Base-by-base conservation (phyloP, 805 yeast genomes). In the Jamesozyma hellenica region DNA sequence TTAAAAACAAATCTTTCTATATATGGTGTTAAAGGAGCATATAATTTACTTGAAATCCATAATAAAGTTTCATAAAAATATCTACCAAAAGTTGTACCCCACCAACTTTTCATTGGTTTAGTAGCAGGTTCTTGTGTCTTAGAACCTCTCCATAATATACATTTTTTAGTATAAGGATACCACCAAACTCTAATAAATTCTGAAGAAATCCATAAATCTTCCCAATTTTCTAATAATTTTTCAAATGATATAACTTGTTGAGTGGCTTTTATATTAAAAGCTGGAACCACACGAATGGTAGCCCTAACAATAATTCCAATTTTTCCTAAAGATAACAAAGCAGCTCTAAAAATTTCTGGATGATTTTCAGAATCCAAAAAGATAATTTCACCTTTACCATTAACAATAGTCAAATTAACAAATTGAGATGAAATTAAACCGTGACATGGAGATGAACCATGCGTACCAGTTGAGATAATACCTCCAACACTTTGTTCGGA, bases 141-240 rank as follows among this genome's bases (percentile, higher is more conserved):
- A 18, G 74, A 65, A 29, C 95, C 97, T 55, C 94, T 75, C 96
- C 97, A 90, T 36, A 87, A 66, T 26, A 87, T 77, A 66, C 95
- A 84, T 54, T 81, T 81, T 38, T 76, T 74, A 14, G 92, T 71
- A 60, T 90, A 92, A 1, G 98, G 97, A 61, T 82, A 92, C 97
- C 97, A 92, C 96, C 97, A 90, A 36, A 87, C 75, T 47, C 97
- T 75, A 34, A 87, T 81, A 55, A 77, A 90, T 63, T 90, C 98
- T n/a, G 86, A 72, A 35, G 85, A 77, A 3, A 83, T 75, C 95
- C 96, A 90, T 34, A 90, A 61, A 12, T 69, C 67, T 48, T 82
- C 85, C 86, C 94, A 86, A 43, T 65, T 63, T 44, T 75, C 68
- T 49, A 90, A 61, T 18, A 90, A 64, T 6, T 85, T 75, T 18